Base-by-base conservation (phyloP, 2,329 filamentous ascomycete species). In the Penicillium sp. region DNA sequence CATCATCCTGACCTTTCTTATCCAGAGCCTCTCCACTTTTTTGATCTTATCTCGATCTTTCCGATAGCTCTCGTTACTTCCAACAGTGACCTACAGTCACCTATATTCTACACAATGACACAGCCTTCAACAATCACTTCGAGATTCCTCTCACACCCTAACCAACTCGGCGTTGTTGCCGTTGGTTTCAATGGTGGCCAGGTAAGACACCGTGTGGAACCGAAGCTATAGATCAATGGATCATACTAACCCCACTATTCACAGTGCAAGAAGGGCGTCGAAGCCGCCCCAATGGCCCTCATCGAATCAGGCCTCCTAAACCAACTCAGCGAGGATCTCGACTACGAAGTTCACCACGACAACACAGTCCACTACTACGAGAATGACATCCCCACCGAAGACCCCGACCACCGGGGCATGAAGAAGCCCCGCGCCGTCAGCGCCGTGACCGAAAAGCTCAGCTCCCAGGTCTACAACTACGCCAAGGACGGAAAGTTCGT, bases 131-230 rank as follows among this genome's bases (percentile, higher is more conserved):
- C 84, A 7, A 81, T 87, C 61, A 72, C 80, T 49, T 82, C 85
- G 60, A 92, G 89, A 72, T 97, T 97, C 80, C 88, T 97, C 67
- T 82, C 88, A 63, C 83, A 88, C 71, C 85, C 87, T 33, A 83
- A 90, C 71, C 88, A 97, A 71, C 83, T 99, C 63, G 94, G 93
- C 62, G 85, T 99, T 56, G 91, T 97, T 38, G 92, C 93, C 50
- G 94, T 97, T 38, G 93, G 93, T 62, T 99, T 97, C 81, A 96
- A 92, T 54, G 93, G 93, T 65, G 94, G 94, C 57, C 94, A 97
- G 86, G 92, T 94, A 86, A 68, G 82, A 52, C 29, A 41, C 19
- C 65, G 23, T 19, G 19, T 38, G 25, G 37, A 33, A 13, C 50
- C 15, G 51, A 19, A 41, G 27, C 13, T 45, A 38, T n/a, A 49